A percentile compares a stretch with the other conserved stretches of the same genome.
phyloP scores from a whole-genome alignment of 331 rosid species.

The Telfairia occidentalis region DNA sequence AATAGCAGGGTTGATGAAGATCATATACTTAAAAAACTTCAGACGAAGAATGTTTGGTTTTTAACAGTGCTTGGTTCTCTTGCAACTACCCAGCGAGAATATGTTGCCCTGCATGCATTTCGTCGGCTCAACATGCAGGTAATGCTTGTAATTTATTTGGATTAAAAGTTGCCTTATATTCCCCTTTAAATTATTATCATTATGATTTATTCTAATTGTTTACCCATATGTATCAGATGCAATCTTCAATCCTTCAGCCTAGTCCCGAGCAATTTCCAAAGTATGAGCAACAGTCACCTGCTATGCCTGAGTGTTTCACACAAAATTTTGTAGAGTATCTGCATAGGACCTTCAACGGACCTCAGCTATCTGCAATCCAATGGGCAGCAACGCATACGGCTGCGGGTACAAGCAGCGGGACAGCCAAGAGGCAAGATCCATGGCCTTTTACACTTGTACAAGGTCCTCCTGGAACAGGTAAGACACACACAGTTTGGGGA shows the following conservation, averaged over 20 bases:
- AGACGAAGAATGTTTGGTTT: slow-evolving; percentile 68
- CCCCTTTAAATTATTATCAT: background rate
- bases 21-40: slow-evolving; percentile 72
- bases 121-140: slow-evolving; percentile 94
- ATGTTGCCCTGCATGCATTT: slow-evolving; percentile 91
- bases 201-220: slow-evolving; percentile 7
- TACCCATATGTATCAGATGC: slow-evolving; percentile 54
- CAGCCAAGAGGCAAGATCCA: slow-evolving; percentile 81
- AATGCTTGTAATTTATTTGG: slow-evolving; percentile 11
- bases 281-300: slow-evolving; percentile 87
- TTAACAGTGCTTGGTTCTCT: slow-evolving; percentile 93
- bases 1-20: slow-evolving; percentile 55
- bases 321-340: slow-evolving; percentile 75
- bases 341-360: slow-evolving; percentile 81
- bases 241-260: slow-evolving; percentile 89
- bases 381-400: slow-evolving; percentile 99
- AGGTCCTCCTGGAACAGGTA: slow-evolving; percentile 99
- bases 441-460: slow-evolving; percentile 99
- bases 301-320: slow-evolving; percentile 96
- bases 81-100: slow-evolving; percentile 97
- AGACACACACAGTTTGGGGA: slow-evolving; percentile 99
- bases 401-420: slow-evolving; percentile 87
- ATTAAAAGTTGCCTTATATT: slow-evolving; percentile 3
- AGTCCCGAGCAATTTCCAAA: slow-evolving; percentile 95
- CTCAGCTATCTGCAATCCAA: slow-evolving; percentile 91